Percentiles rank a stretch among this genome's conserved stretches.
Evolutionary conservation across 2,329 filamentous ascomycete species (phyloP).

Genomic region (Trichoderma brevicompactum): DNA sequence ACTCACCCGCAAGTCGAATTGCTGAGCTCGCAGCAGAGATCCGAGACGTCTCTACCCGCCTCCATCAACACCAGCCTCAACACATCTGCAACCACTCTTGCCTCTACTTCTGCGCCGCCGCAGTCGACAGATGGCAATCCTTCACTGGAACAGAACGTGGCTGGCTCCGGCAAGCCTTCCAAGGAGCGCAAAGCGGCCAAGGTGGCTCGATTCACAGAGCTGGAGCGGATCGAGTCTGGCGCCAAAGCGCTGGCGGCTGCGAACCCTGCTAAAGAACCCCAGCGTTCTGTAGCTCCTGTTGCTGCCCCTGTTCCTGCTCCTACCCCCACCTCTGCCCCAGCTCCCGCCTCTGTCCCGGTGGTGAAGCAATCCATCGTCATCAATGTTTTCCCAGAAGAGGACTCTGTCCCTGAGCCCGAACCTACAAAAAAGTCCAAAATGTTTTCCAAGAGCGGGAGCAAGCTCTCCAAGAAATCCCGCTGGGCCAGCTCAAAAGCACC

Average conservation of each 20-base stretch:
- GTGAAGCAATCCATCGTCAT: constrained; percentile 29
- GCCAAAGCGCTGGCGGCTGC: constrained; percentile 29
- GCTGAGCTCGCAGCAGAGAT: constrained; percentile 32
- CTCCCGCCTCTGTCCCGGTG: constrained; percentile 11
- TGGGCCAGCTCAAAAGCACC: constrained; percentile 34
- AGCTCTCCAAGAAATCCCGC: constrained; percentile 36
- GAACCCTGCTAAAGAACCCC: background rate
- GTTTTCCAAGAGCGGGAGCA: constrained; percentile 40
- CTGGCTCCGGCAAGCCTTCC: background rate
- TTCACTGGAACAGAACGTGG: constrained; percentile 18
- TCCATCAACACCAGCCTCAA: constrained; percentile 29
- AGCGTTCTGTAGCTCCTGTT: background rate
- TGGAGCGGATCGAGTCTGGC: constrained; percentile 40
- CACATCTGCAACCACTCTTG: constrained; percentile 26
- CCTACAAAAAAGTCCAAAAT: constrained; percentile 35
- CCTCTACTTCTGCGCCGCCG: constrained; percentile 16
- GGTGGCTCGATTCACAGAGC: constrained; percentile 39
- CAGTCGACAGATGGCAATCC: constrained; percentile 23
- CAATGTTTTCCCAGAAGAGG: constrained; percentile 36
- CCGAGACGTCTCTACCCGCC: constrained; percentile 34
- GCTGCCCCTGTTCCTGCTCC: constrained; percentile 25
- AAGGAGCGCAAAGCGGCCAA: constrained; percentile 35
- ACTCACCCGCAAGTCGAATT: constrained; percentile 1
- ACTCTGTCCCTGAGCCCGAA: constrained; percentile 31
- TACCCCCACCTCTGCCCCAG: background rate